Percentiles rank a stretch among this genome's conserved stretches.
Evolutionary conservation across 2,329 filamentous ascomycete species (phyloP).

Genomic region (Fusarium continuum): DNA sequence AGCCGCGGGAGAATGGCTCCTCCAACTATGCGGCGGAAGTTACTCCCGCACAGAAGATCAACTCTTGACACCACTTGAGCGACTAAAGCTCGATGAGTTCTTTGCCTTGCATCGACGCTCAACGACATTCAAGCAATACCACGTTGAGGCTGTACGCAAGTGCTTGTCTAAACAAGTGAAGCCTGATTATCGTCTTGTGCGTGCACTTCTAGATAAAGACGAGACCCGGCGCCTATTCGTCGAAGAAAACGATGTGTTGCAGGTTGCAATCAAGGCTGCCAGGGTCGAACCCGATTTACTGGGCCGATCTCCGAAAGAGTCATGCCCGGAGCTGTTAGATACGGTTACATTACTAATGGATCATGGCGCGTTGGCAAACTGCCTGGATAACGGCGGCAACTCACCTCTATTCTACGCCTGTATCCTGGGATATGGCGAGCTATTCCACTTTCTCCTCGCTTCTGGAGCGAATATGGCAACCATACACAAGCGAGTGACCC

Average conservation of each 20-base stretch:
- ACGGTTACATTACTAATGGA: slow-evolving; percentile 3
- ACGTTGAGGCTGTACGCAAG: neutral
- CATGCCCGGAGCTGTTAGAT: slow-evolving; percentile 7
- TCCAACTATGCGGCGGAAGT: neutral
- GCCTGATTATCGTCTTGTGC: neutral
- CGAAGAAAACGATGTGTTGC: neutral
- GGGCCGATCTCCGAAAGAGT: neutral
- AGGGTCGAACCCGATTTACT: neutral
- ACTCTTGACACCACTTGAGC: slow-evolving; percentile 1
- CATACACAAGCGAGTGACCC: neutral
- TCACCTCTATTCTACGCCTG: slow-evolving; percentile 12
- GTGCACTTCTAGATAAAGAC: neutral
- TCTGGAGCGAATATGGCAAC: neutral
- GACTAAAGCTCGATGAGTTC: slow-evolving; percentile 18
- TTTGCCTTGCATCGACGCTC: neutral
- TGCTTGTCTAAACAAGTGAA: neutral
- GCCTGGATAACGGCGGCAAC: neutral
- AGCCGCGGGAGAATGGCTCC: slow-evolving; percentile 10
- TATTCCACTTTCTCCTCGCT: neutral
- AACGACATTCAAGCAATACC: neutral
- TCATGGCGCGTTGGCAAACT: neutral
- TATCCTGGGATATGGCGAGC: slow-evolving; percentile 5
- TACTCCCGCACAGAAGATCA: neutral
- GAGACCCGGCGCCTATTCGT: neutral
- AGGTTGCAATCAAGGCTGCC: neutral